phyloP scores from a whole-genome alignment of 2,329 filamentous ascomycete species.

The Exophiala calicioides region DNA sequence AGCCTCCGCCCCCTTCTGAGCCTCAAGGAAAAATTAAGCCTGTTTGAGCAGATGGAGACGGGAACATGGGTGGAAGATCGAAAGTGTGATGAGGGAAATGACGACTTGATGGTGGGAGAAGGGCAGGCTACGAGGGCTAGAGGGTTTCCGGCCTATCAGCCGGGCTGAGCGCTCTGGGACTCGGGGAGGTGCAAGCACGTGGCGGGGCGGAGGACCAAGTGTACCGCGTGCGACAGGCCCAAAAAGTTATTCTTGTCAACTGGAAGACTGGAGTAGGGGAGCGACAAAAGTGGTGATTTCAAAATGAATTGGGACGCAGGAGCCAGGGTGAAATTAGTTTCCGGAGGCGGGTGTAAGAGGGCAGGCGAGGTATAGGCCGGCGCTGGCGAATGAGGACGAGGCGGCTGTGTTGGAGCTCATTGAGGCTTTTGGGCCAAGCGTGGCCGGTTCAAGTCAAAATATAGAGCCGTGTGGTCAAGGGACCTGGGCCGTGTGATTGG shows the following conservation, averaged over 20 bases:
- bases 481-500: conserved; percentile 17
- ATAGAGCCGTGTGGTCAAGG: conserved; percentile 25
- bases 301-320: conserved; percentile 20
- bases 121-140: conserved; percentile 24
- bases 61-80: conserved; percentile 27
- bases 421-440: conserved; percentile 21
- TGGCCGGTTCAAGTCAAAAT: conserved; percentile 21
- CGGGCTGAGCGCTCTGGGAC: conserved; percentile 23
- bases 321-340: conserved; percentile 29
- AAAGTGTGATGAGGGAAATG: conserved; percentile 30
- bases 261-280: conserved; percentile 11
- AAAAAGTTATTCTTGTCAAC: conserved; percentile 26
- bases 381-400: conserved; percentile 8
- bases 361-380: conserved; percentile 18
- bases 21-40: conserved; percentile 32
- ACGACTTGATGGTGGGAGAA: conserved; percentile 30
- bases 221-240: conserved; percentile 14
- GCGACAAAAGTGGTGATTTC: too few relatives aligned
- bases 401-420: conserved; percentile 26
- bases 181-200: conserved; percentile 23
- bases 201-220: conserved; percentile 18
- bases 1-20: conserved; percentile 34
- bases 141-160: conserved; percentile 22
- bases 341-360: conserved; percentile 15
- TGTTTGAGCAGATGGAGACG: conserved; percentile 29